Percentiles rank a stretch among this genome's conserved stretches.
phyloP scores from a whole-genome alignment of 2,329 filamentous ascomycete species.

The Fusarium goolgardi region DNA sequence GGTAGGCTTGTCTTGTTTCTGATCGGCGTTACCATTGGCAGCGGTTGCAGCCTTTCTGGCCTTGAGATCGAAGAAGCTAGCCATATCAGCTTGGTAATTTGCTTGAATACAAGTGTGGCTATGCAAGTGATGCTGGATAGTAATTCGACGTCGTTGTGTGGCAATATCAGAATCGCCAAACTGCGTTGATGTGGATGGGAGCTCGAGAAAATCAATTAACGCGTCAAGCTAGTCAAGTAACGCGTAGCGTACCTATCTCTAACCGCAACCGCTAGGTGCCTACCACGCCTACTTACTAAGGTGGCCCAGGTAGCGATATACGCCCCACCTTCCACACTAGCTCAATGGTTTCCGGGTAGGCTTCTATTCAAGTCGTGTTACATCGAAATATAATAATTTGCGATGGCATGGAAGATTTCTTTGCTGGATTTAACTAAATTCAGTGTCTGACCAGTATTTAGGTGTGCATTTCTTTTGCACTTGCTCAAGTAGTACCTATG shows the following conservation, averaged over 20 bases:
- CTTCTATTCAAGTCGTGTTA: background rate
- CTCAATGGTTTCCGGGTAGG: slow-evolving; percentile 14
- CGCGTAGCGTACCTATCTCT: slow-evolving; percentile 39
- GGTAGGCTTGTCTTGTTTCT: slow-evolving; percentile 72
- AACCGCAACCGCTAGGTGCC: slow-evolving; percentile 16
- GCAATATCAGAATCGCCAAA: slow-evolving; percentile 11
- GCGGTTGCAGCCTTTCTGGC: slow-evolving; percentile 84
- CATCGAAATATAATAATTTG: background rate
- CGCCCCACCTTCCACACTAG: background rate
- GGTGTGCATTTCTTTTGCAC: too few relatives aligned
- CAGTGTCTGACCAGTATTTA: too few relatives aligned
- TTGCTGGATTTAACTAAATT: too few relatives aligned
- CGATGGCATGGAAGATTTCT: too few relatives aligned
- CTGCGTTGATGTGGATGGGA: slow-evolving; percentile 16
- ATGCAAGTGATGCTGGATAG: background rate
- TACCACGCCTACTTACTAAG: background rate
- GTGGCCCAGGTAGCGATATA: background rate
- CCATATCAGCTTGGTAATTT: slow-evolving; percentile 63
- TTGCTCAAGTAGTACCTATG: background rate
- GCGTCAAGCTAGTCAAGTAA: slow-evolving; percentile 42
- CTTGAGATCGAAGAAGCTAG: slow-evolving; percentile 95
- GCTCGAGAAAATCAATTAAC: slow-evolving; percentile 48
- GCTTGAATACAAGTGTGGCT: background rate
- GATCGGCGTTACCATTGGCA: slow-evolving; percentile 70
- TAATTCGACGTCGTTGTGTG: background rate